Conservation (phyloP, 2,329 filamentous ascomycete species). For the Rhynchosporium graminicola region DNA sequence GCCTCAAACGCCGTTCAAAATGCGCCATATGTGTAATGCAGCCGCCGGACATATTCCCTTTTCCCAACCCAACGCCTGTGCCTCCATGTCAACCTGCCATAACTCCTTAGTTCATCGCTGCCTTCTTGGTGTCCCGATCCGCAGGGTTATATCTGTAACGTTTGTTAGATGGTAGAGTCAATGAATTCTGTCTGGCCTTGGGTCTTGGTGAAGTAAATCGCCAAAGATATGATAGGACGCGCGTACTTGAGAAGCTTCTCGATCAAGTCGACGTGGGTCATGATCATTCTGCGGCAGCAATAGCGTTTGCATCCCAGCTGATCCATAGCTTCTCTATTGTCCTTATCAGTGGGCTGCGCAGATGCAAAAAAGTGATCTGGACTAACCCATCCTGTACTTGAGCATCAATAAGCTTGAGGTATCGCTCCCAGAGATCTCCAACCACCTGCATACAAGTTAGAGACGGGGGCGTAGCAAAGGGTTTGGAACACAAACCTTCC, state of each 20-base stretch:
- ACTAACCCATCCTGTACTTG: constrained; percentile 72
- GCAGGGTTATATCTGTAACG: constrained; percentile 50
- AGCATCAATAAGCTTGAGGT: constrained; percentile 83
- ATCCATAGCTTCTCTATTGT: constrained; percentile 86
- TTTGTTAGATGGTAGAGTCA: constrained; percentile 23
- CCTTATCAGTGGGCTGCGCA: constrained; percentile 22
- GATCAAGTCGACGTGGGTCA: constrained; percentile 98
- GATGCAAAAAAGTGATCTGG: constrained; percentile 17
- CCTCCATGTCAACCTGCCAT: constrained; percentile 10
- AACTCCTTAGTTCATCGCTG: constrained; percentile 35
- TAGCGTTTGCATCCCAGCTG: constrained; percentile 91
- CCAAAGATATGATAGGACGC: constrained; percentile 16
- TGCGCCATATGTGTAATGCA: constrained; percentile 33
- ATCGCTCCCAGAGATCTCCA: constrained; percentile 96
- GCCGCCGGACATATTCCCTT: constrained; percentile 14
- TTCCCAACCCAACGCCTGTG: constrained; percentile 32
- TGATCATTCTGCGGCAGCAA: constrained; percentile 98
- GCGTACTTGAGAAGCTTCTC: constrained; percentile 92
- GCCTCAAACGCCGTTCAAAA: constrained; percentile 30
- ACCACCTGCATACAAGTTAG: constrained; percentile 66
- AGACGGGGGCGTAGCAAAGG: not conserved
- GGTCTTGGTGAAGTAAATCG: not conserved
- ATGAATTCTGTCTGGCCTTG: constrained; percentile 2
- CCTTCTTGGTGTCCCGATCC: constrained; percentile 48
- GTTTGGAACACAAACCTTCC: constrained; percentile 71